Evolutionary conservation across 805 yeast species (phyloP), one percentile per base, ranked within the genome.

Genomic region (Kazachstania kunashirensis): DNA sequence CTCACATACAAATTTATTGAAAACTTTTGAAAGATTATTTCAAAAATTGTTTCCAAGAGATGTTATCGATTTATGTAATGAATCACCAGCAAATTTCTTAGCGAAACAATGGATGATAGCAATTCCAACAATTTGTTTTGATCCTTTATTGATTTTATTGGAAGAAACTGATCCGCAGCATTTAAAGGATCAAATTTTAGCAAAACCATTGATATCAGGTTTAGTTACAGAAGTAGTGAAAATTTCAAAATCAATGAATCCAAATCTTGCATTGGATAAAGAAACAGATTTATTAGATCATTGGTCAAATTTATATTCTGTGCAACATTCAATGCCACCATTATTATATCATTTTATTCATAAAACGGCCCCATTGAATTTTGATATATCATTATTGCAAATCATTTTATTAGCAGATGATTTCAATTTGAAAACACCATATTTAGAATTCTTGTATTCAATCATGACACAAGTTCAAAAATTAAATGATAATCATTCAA

Each of bases 401-500:
- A 94, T 95, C 5, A 88, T 88, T 36, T 64, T 88, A 38, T 66
- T 86, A 39, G 95, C 92, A n/a, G 95, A 86, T 61, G 95, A 86
- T 54, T 73, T 74, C 53, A 78, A 80, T 33, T 77, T 85, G 37
- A 79, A 81, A 55, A 84, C 96, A 0, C 96, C 96, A 2, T 88
- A 88, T 55, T 66, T 88, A 55, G 96, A 88, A 61, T 84, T 84
- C 48, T 62, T 84, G 39, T 88, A 84, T 55, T 85, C 95, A 2
- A 71, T 77, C 37, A 64, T 81, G 66, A 76, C 83, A 44, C 88
- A 81, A 54, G 70, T 66, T 37, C 68, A 65, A 38, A 68, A 65
- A 41, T 60, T 71, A 41, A 77, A 76, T 43, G 41, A 46, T n/a
- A 64, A 65, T 19, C 47, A 58, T 16, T 52, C 66, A 4, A 52